Percentiles rank a stretch among this genome's conserved stretches.
These are phyloP conservation scores for Bipolaris zeicola DNA, from an alignment of 2,329 filamentous ascomycete species.

Conservation along the genomic window DNA sequence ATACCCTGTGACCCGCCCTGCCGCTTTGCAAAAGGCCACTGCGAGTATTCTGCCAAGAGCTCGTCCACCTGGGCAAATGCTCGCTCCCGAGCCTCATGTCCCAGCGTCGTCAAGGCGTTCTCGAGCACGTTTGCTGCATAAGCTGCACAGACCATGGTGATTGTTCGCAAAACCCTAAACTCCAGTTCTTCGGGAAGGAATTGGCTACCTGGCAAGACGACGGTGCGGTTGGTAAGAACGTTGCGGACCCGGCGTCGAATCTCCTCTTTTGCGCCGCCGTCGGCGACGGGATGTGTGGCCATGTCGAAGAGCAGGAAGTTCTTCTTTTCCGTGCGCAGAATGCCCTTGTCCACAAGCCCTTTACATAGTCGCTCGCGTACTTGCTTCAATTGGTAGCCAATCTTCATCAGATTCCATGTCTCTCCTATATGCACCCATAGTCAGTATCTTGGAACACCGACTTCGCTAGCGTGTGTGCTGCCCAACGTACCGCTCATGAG, in stretches of 20 bases:
- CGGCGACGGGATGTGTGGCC: constrained; percentile 97
- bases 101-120: constrained; percentile 92
- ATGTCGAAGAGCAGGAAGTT: constrained; percentile 99
- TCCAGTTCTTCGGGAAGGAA: constrained; percentile 95
- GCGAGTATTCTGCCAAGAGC: constrained; percentile 91
- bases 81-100: constrained; percentile 90
- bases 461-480: not conserved
- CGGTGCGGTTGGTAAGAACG: constrained; percentile 89
- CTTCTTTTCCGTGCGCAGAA: constrained; percentile 96
- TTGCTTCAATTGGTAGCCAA: constrained; percentile 99
- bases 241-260: constrained; percentile 91
- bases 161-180: constrained; percentile 88
- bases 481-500: constrained; percentile 83
- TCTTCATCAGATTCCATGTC: constrained; percentile 99
- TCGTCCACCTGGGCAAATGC: constrained; percentile 98
- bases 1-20: constrained; percentile 77
- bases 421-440: constrained; percentile 67
- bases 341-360: constrained; percentile 97
- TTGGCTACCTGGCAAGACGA: constrained; percentile 82
- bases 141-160: constrained; percentile 95
- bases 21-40: constrained; percentile 93
- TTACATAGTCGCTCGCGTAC: constrained; percentile 97
- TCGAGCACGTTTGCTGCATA: constrained; percentile 98
- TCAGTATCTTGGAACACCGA: constrained; percentile 23
- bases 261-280: constrained; percentile 96